Evolutionary conservation across 345 rosid genomes (phyloP), one percentile per base, ranked within the genome.

Genomic region (Sisymbrium altissimum): DNA sequence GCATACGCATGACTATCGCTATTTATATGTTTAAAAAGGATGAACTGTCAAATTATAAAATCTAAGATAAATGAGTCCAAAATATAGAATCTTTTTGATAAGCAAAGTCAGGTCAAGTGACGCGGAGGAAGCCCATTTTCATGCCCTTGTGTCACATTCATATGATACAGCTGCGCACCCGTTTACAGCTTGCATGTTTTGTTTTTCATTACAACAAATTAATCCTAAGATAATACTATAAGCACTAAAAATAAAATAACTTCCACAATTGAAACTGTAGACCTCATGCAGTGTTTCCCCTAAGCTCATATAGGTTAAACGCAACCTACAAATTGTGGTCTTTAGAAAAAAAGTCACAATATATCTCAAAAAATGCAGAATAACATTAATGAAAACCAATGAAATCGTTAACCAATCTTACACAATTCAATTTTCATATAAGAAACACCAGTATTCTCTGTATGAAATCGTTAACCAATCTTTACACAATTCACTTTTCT

Each of bases 1-100:
- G n/a, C n/a, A 54, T 48, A 48, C n/a, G 64, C 72, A 68, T 68
- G 73, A 55, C 54, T 13, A 29, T 18, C 36, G 73, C 64, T 18
- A 9, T 17, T 33, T 33, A 40, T 68, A 29, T 30, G 41, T 27
- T 68, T 40, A 1, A 4, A 54, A n/a, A 29, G 40, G 21, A 18
- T 40, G 52, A 60, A 21, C 9, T 41, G 30, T 29, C 11, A 15
- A 53, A 27, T 39, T 30, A 53, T 17, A 41, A 15, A 54, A 55
- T n/a, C 18, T 30, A 21, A 29, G 54, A 64, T 18, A 48, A 18
- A 48, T 18, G 53, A 39, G 18, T 38, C 53, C 36, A 62, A 19
- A 11, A 3, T 6, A 10, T 21, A 25, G 2, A 50, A 50, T 46
- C 9, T 17, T 18, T 23, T 18, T 23, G 39, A 30, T 35, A 49